A percentile compares a stretch with the other conserved stretches of the same genome.
These are phyloP conservation scores for Phoma sp. DNA, from an alignment of 2,329 filamentous ascomycete species.

Conservation along the genomic window DNA sequence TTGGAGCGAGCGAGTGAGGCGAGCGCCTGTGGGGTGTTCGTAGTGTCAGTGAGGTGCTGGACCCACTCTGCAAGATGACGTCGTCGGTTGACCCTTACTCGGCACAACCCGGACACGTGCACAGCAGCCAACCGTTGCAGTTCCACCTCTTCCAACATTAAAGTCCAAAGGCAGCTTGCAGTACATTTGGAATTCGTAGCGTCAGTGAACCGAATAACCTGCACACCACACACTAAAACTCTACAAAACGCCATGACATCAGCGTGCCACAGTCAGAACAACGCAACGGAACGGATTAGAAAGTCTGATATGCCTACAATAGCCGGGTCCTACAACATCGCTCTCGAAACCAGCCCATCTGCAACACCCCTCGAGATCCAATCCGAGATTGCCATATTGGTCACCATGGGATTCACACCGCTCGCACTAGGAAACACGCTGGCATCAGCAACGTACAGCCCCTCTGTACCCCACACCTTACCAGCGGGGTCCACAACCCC, in stretches of 20 bases:
- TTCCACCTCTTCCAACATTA: background rate
- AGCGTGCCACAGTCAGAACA: background rate
- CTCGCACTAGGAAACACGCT: slow-evolving; percentile 78
- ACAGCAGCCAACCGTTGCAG: background rate
- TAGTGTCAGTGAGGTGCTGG: background rate
- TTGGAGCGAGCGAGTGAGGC: background rate
- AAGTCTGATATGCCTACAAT: background rate
- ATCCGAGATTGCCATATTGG: slow-evolving; percentile 64
- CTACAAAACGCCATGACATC: background rate
- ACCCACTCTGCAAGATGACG: background rate
- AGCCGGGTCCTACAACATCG: slow-evolving; percentile 13
- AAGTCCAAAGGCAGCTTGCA: too few relatives aligned
- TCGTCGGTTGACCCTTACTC: background rate
- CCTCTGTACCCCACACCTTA: slow-evolving; percentile 67
- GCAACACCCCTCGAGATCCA: slow-evolving; percentile 43
- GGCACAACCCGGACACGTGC: too few relatives aligned
- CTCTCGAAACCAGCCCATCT: slow-evolving; percentile 30
- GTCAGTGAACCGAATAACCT: too few relatives aligned
- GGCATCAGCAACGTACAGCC: slow-evolving; percentile 74
- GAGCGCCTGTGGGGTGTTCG: background rate
- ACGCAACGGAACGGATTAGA: background rate
- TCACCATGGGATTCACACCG: slow-evolving; percentile 84
- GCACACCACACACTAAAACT: too few relatives aligned
- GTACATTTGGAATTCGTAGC: too few relatives aligned
- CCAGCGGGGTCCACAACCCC: slow-evolving; percentile 54